phyloP scores from a whole-genome alignment of 768 basidiomycete species.

The Boletus patriciae region DNA sequence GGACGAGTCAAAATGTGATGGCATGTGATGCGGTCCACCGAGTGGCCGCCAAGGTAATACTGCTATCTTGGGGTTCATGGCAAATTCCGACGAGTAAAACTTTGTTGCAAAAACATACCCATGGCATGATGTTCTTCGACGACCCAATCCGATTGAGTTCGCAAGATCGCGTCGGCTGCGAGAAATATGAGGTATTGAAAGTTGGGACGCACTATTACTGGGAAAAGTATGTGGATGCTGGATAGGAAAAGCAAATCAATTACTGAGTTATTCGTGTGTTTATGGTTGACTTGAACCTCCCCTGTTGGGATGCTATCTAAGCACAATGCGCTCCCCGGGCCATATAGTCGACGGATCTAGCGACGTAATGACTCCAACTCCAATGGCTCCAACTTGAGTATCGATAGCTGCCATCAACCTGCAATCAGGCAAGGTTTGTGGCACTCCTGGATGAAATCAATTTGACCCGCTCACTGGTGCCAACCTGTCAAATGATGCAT shows the following conservation, averaged over 20 bases:
- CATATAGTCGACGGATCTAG: constrained; percentile 15
- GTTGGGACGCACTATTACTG: background rate
- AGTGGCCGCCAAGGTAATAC: too few relatives aligned
- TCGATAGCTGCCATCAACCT: constrained; percentile 15
- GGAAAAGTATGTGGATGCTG: background rate
- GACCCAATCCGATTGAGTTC: background rate
- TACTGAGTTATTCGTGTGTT: background rate
- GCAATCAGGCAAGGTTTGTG: constrained; percentile 11
- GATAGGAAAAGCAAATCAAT: background rate
- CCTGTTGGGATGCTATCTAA: background rate
- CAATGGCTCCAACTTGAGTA: background rate
- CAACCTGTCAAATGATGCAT: constrained; percentile 9
- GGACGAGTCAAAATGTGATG: background rate
- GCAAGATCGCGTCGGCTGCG: constrained; percentile 1
- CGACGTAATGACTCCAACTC: constrained; percentile 2
- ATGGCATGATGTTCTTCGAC: background rate
- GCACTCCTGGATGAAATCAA: constrained; percentile 12
- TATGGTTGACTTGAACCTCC: background rate
- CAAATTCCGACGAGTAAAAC: constrained; percentile 6
- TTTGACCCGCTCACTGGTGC: background rate
- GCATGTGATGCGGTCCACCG: too few relatives aligned
- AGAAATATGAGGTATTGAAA: background rate
- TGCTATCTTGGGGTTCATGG: constrained; percentile 1
- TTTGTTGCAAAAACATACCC: background rate
- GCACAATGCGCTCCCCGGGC: constrained; percentile 1